Percentiles rank a stretch among this genome's conserved stretches.
Evolutionary conservation across 257 asterid genomes (phyloP).

Genomic region (Fraxinus pennsylvanica): DNA sequence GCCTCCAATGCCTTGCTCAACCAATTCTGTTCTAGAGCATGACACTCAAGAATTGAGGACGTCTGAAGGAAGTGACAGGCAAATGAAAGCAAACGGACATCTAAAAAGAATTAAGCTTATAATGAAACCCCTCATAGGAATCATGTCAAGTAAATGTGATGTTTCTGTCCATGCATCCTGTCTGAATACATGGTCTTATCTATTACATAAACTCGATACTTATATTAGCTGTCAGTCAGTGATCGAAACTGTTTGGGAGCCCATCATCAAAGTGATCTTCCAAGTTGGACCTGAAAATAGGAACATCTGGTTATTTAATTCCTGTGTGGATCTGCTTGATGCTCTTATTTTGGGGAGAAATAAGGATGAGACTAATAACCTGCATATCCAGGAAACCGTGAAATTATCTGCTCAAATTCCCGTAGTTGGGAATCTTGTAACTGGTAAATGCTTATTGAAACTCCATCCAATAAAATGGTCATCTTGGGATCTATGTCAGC

Average conservation of each 20-base stretch:
- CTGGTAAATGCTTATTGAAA: constrained; percentile 48
- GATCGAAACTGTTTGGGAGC: constrained; percentile 63
- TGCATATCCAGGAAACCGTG: constrained; percentile 31
- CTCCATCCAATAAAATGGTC: constrained; percentile 56
- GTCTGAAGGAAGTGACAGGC: constrained; percentile 31
- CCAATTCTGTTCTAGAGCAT: constrained; percentile 23
- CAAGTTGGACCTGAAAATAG: constrained; percentile 52
- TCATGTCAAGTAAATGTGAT: constrained; percentile 70
- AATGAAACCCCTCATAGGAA: constrained; percentile 68
- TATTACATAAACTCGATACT: constrained; percentile 67
- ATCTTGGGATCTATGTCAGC: constrained; percentile 59
- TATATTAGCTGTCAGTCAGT: constrained; percentile 45
- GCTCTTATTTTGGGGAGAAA: constrained; percentile 48
- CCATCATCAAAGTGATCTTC: constrained; percentile 59
- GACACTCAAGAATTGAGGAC: constrained; percentile 25
- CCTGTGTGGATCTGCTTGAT: constrained; percentile 66
- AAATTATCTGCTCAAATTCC: constrained; percentile 30
- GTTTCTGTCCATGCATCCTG: constrained; percentile 65
- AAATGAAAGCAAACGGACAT: constrained; percentile 36
- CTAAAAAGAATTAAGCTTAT: constrained; percentile 62
- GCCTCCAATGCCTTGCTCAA: constrained; percentile 40
- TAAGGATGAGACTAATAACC: constrained; percentile 29
- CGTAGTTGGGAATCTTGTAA: constrained; percentile 27
- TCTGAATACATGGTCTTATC: constrained; percentile 83
- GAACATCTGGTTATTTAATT: constrained; percentile 57